A percentile compares a stretch with the other conserved stretches of the same genome.
phyloP scores from a whole-genome alignment of 2,329 filamentous ascomycete species.

The Cercospora zeae-maydis region DNA sequence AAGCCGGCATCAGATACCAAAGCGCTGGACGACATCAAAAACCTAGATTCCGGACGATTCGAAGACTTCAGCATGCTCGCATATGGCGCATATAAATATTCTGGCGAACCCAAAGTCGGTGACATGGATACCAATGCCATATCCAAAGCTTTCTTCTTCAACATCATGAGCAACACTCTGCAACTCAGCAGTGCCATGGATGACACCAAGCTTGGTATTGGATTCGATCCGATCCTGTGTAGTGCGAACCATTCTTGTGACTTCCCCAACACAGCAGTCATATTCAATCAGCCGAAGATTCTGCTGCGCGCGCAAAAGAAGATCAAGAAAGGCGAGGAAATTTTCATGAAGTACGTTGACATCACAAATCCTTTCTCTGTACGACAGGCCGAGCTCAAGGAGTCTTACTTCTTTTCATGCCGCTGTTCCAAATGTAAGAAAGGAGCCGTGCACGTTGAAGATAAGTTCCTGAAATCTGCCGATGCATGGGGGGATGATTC shows the following conservation, averaged over 20 bases:
- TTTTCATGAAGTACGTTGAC: constrained; percentile 62
- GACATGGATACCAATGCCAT: constrained; percentile 23
- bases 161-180: constrained; percentile 58
- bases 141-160: constrained; percentile 13
- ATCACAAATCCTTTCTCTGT: constrained; percentile 49
- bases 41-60: constrained; percentile 41
- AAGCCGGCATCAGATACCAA: constrained; percentile 30
- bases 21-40: constrained; percentile 49
- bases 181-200: constrained; percentile 55
- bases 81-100: constrained; percentile 54
- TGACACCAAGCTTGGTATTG: constrained; percentile 56
- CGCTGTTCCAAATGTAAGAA: constrained; percentile 51
- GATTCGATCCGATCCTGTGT: constrained; percentile 53
- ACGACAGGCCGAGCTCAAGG: constrained; percentile 52
- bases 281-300: constrained; percentile 54
- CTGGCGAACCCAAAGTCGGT: constrained; percentile 34
- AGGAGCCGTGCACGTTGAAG: constrained; percentile 39
- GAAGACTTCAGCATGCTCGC: constrained; percentile 52
- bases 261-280: constrained; percentile 53
- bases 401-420: constrained; percentile 59
- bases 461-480: constrained; percentile 38
- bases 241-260: constrained; percentile 61
- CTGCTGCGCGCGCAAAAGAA: constrained; percentile 51
- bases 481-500: constrained; percentile 6
- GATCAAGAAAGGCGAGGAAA: constrained; percentile 55